Conservation (phyloP, 1,139 yeast genomes). For the Yamadazyma spencermartinsiae region DNA sequence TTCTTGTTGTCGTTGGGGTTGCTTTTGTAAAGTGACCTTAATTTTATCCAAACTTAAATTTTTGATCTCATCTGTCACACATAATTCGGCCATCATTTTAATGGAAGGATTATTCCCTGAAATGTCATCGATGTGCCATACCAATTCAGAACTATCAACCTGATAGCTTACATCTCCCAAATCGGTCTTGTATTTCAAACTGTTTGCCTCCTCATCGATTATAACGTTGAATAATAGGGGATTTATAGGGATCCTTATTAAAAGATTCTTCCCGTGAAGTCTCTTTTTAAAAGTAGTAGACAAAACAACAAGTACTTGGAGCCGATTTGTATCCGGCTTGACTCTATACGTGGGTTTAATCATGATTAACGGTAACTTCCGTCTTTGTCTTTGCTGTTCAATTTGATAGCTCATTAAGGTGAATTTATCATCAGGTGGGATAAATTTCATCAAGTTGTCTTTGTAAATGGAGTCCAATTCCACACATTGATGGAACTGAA, state of each 20-base stretch:
- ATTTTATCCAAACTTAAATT: conserved; percentile 12
- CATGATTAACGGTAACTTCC: conserved; percentile 40
- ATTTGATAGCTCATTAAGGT: conserved; percentile 41
- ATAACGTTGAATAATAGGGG: conserved; percentile 33
- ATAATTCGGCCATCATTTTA: conserved; percentile 47
- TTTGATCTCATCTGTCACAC: conserved; percentile 16
- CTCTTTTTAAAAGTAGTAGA: conserved; percentile 36
- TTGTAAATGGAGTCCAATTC: conserved; percentile 39
- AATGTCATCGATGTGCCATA: conserved; percentile 61
- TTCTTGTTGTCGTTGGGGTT: background rate
- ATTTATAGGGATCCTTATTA: conserved; percentile 37
- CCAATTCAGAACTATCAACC: conserved; percentile 49
- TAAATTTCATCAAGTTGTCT: conserved; percentile 41
- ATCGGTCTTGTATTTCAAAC: conserved; percentile 43
- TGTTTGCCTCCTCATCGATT: conserved; percentile 33
- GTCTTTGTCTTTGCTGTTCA: conserved; percentile 38
- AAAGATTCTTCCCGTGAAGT: conserved; percentile 33
- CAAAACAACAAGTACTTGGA: conserved; percentile 40
- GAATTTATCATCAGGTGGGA: conserved; percentile 50
- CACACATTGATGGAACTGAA: conserved; percentile 50
- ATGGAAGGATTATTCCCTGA: conserved; percentile 47
- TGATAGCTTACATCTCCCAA: conserved; percentile 42
- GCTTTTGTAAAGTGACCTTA: conserved; percentile 9
- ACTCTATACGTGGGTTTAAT: conserved; percentile 37
- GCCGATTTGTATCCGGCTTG: conserved; percentile 19